Base-by-base conservation (phyloP, 2,329 filamentous ascomycete genomes). In the Fusarium sambucinum region DNA sequence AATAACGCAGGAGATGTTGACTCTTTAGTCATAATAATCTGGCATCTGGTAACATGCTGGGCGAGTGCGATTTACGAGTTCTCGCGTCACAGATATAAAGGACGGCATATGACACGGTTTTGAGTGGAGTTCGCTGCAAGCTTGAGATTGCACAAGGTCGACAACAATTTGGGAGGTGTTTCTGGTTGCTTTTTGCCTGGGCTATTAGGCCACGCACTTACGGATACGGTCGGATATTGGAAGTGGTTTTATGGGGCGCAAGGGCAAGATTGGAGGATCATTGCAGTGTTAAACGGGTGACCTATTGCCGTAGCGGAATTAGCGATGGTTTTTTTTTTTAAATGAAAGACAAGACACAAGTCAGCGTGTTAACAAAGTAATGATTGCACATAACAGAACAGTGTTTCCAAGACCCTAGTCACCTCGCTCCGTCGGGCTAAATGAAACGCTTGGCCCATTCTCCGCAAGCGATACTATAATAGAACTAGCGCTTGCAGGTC, bases 281-380 rank as follows among this genome's bases (percentile, higher is more conserved):
- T 41, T 56, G 30, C 37, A 52, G 41, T 54, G 33, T 51, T 25
- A 32, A 59, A 27, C 35, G 37, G 29, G 58, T 56, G 52, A 38
- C 67, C 69, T 68, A 69, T 73, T 46, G 59, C 59, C 57, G 48
- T 40, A 73, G 69, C 71, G 65, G 60, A 63, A 72, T 72, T 73
- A 73, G 71, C 71, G 71, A 73, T 63, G 69, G 68, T 71, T 55
- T 58, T 45, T 55, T 56, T 45, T 63, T n/a, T n/a, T n/a, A n/a
- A 55, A 59, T 54, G 51, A 59, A 57, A 59, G 42, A 63, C 41
- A 55, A 59, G 40, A 61, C 41, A 55, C 45, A 50, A 25, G 21
- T 45, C 32, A 25, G 32, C 44, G 41, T 55, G 27, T 21, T 51
- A 19, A 38, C 19, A 38, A 51, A 51, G 16, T 21, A 32, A 33